Conservation (phyloP, 1,284 basidiomycete genomes). For the Ustilago loliicola region DNA sequence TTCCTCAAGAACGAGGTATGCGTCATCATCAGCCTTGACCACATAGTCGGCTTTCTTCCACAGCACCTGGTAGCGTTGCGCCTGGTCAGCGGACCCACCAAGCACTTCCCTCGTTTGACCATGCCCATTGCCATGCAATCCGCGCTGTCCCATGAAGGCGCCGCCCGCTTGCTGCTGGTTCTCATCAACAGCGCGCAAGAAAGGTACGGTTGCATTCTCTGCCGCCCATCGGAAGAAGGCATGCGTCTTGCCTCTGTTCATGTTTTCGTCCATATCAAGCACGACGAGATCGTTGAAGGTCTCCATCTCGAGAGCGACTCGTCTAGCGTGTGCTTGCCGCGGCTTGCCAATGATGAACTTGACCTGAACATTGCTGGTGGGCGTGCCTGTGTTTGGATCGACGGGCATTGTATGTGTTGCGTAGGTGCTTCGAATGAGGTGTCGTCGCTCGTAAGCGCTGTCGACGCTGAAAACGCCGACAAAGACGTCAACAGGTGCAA, state of each 20-base stretch:
- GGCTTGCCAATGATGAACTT: conserved; percentile 93
- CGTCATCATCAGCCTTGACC: conserved; percentile 69
- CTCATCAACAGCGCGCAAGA: conserved; percentile 51
- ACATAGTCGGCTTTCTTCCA: conserved; percentile 70
- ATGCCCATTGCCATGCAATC: conserved; percentile 27
- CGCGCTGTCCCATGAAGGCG: conserved; percentile 7
- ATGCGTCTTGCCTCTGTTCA: conserved; percentile 89
- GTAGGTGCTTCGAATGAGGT: conserved; percentile 91
- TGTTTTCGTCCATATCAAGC: conserved; percentile 87
- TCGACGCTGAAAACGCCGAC: conserved; percentile 93
- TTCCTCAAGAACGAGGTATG: conserved; percentile 67
- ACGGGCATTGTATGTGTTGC: conserved; percentile 77
- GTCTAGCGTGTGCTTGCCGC: conserved; percentile 81
- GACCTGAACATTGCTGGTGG: conserved; percentile 80
- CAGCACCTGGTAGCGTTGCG: conserved; percentile 55
- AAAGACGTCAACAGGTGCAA: conserved; percentile 90
- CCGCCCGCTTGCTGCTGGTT: conserved; percentile 7
- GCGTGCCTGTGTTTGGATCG: conserved; percentile 65
- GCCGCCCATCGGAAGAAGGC: conserved; percentile 88
- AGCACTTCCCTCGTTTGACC: conserved; percentile 48
- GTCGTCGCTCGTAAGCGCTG: conserved; percentile 80
- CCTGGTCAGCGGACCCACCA: conserved; percentile 29
- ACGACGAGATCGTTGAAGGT: conserved; percentile 90
- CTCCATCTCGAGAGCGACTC: conserved; percentile 90
- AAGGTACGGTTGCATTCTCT: conserved; percentile 90